phyloP scores from a whole-genome alignment of 2,329 filamentous ascomycete species.

The Knufia fluminis region DNA sequence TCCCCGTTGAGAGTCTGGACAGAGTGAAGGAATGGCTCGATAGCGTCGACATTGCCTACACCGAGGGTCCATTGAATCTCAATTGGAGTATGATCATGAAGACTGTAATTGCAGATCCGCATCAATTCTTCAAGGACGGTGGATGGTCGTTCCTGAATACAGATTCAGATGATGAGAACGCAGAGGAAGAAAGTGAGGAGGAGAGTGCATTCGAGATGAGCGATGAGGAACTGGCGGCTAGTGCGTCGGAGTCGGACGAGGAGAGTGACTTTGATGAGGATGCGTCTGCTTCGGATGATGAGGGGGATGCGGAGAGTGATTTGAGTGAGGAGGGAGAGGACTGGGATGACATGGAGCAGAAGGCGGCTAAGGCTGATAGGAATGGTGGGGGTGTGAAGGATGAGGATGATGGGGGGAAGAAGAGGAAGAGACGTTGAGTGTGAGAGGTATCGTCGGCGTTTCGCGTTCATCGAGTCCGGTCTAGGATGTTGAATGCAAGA shows the following conservation, averaged over 20 bases:
- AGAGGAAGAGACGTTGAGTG: conserved; percentile 24
- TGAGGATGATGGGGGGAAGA: conserved; percentile 45
- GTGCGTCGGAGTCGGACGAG: conserved; percentile 67
- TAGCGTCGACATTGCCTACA: conserved; percentile 86
- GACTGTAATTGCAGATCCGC: conserved; percentile 86
- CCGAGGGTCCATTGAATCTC: conserved; percentile 88
- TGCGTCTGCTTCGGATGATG: conserved; percentile 57
- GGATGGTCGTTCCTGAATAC: conserved; percentile 88
- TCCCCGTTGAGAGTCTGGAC: conserved; percentile 88
- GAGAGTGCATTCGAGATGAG: conserved; percentile 88
- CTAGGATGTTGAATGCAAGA: too few relatives aligned
- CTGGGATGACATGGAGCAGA: conserved; percentile 26
- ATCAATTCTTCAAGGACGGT: conserved; percentile 89
- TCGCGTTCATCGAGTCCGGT: too few relatives aligned
- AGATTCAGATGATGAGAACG: conserved; percentile 75
- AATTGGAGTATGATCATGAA: conserved; percentile 99
- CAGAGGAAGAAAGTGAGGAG: conserved; percentile 63
- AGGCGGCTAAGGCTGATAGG: conserved; percentile 26
- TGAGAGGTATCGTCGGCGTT: too few relatives aligned
- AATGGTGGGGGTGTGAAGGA: conserved; percentile 33
- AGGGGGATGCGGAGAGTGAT: conserved; percentile 31
- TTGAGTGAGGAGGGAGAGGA: conserved; percentile 28
- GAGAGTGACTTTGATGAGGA: conserved; percentile 92
- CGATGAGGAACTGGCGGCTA: conserved; percentile 65
- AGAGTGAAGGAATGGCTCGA: conserved; percentile 97